Conservation (phyloP, 768 basidiomycete species). For the Mycena rosella region DNA sequence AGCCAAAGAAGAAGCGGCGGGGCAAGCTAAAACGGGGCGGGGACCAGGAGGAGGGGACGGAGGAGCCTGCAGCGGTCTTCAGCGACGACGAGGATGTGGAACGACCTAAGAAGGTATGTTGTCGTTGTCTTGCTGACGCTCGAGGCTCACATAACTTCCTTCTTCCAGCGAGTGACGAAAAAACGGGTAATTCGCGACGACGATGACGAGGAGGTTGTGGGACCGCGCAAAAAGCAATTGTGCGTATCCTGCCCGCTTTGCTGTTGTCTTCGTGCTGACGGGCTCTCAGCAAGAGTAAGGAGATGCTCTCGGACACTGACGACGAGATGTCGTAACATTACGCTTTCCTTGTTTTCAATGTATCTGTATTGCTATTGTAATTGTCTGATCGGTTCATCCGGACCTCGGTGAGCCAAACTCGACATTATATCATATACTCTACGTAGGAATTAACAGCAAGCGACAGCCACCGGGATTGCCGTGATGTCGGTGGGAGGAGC, state of each 20-base stretch:
- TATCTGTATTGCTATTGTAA: slow-evolving; percentile 31
- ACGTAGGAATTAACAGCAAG: not conserved
- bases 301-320: slow-evolving; percentile 88
- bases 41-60: slow-evolving; percentile 67
- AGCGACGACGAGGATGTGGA: slow-evolving; percentile 78
- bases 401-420: not conserved
- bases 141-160: slow-evolving; percentile 2
- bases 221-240: slow-evolving; percentile 85
- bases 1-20: slow-evolving; percentile 79
- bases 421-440: not conserved
- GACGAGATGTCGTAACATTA: slow-evolving; percentile 76
- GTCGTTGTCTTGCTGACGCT: not conserved
- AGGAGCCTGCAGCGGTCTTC: slow-evolving; percentile 76
- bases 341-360: slow-evolving; percentile 35
- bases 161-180: slow-evolving; percentile 64
- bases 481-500: too few species aligned
- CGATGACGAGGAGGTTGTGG: slow-evolving; percentile 77
- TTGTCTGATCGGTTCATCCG: not conserved
- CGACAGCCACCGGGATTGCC: not conserved
- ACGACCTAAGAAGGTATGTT: slow-evolving; percentile 78
- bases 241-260: slow-evolving; percentile 50
- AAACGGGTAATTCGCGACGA: slow-evolving; percentile 85
- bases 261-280: slow-evolving; percentile 2
- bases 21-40: slow-evolving; percentile 73
- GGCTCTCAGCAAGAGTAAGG: slow-evolving; percentile 84